phyloP scores from a whole-genome alignment of 2,329 filamentous ascomycete genomes.

The Fusarium foetens region DNA sequence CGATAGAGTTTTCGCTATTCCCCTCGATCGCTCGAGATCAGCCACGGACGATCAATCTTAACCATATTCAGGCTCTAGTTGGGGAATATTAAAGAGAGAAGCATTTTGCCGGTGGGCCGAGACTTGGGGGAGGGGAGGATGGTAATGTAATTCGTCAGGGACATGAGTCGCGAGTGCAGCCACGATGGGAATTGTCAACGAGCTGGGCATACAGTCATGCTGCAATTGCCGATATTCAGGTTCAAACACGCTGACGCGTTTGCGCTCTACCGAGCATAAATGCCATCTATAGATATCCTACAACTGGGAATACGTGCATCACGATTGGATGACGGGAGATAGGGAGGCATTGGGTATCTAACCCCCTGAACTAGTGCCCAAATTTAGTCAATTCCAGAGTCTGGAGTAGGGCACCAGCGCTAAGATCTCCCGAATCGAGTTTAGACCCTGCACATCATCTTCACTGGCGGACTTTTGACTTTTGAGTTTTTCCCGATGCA shows the following conservation, averaged over 20 bases:
- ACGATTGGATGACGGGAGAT: not conserved
- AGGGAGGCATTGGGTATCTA: not conserved
- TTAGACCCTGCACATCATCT: not conserved
- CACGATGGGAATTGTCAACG: not conserved
- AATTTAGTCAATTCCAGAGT: accelerated
- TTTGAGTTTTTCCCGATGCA: not conserved
- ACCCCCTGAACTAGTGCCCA: not conserved
- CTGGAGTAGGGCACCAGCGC: not conserved
- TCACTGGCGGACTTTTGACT: not conserved
- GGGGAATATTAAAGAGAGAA: not conserved
- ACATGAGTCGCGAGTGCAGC: not conserved
- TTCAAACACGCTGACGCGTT: not conserved
- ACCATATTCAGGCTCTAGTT: accelerated
- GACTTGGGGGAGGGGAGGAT: not conserved
- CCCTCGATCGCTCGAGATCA: not conserved
- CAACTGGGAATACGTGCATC: not conserved
- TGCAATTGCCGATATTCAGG: accelerated
- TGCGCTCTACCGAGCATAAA: not conserved
- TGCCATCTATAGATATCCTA: accelerated
- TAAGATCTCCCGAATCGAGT: accelerated
- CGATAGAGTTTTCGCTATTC: not conserved
- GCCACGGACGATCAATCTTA: not conserved
- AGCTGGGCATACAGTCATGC: too few species aligned
- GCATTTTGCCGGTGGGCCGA: not conserved
- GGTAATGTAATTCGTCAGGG: accelerated